Base-by-base conservation (phyloP, 2,329 filamentous ascomycete genomes). In the Fusarium sp. region DNA sequence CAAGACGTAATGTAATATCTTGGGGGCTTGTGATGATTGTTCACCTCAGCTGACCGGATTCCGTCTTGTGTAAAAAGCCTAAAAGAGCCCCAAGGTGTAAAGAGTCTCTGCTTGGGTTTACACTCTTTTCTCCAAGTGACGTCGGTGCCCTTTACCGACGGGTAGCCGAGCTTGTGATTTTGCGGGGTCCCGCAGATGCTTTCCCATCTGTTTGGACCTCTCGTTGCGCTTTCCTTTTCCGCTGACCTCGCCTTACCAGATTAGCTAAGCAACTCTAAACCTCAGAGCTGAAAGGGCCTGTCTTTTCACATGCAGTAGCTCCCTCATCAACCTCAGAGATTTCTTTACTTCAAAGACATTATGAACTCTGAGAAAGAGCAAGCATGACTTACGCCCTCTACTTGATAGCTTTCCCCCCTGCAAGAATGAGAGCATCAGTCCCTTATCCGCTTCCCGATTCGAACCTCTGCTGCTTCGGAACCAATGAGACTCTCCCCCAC, bases 111-210 rank as follows among this genome's bases (percentile, higher is more conserved):
- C 23, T 23, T 23, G 23, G 4, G 23, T 5, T 23, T 23, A 23
- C 23, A 23, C 23, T 3, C 23, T 23, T 23, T 43, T 50, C 5
- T 9, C 9, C 8, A 53, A 66, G 74, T 77, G 73, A 77, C 75
- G 73, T 77, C 70, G 66, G 57, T 69, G 27, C 53, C 60, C 56
- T 78, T 85, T 84, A 78, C 85, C 85, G 85, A 87, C 78, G 66
- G 76, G 73, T 77, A 84, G 82, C 84, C 84, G 85, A 87, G 85
- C 85, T 87, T 87, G 85, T 87, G 85, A 87, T 84, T 83, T 83
- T 86, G 85, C 84, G 85, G 85, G 85, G 85, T 75, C 72, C 58
- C 39, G 62, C 36, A 53, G 23, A 23, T 23, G 23, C 23, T 23
- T 23, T 23, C 43, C 28, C 8, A 6, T 11, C 18, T 28, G 5